Base-by-base conservation (phyloP, 805 yeast species). In the Henningerozyma blattae region DNA sequence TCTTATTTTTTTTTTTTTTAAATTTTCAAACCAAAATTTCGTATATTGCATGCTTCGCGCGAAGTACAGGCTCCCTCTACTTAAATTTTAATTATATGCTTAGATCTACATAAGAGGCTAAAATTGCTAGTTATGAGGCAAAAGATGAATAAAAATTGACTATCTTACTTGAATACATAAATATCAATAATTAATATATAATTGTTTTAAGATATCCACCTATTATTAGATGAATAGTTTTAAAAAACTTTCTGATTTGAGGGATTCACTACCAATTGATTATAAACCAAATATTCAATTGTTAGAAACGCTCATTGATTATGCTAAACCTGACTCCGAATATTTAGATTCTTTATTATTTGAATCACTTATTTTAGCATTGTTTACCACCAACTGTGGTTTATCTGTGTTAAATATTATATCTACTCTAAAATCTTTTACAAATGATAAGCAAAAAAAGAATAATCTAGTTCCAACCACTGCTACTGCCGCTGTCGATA, bases 371-470 rank as follows among this genome's bases (percentile, higher is more conserved):
- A 19, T 42, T 8, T 27, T 50, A 14, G 39, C 43, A 9, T 34
- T 50, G 2, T 43, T 48, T 26, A 43, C 49, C 7, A 52, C 59
- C 5, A 35, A 32, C 26, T 25, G 52, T 3, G 59, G 59, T 5
- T 31, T 31, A 3, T 43, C 51, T 10, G 31, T 47, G 13, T 22
- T 48, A 28, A 30, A 40, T 4, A 32, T 30, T 22, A 33, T 34
- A 18, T 15, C 30, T 18, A 19, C 10, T 19, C 18, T 28, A 16
- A 28, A 22, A 13, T 32, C 24, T 13, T 22, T 27, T 24, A 13
- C 18, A 13, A 22, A 30, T n/a, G 31, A 27, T 18, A 14, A 20
- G 4, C 33, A 25, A 27, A 32, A 29, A 14, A 29, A 31, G n/a
- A 29, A 31, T 7, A 15, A 15, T 22, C 35, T 34, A 25, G 18